Evolutionary conservation across 148 eudicot genomes (phyloP), one percentile per base, ranked within the genome.

Genomic region (Rheum nobile): DNA sequence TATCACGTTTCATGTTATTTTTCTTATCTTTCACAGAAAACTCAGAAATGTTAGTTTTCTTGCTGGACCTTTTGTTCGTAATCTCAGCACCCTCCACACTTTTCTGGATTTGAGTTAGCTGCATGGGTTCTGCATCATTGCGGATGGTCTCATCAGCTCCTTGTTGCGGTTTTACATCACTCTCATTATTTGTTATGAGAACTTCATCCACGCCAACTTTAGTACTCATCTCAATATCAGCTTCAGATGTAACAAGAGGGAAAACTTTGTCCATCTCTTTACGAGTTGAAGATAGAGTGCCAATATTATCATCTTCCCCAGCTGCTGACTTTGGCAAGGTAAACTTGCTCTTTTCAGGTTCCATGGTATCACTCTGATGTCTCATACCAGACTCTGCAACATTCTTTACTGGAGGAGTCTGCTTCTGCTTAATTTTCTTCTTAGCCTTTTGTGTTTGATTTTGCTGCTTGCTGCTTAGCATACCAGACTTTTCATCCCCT

Each of bases 361-460:
- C 72, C 44, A 52, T 47, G 44, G 59, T 75, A 67, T 57, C 79
- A 77, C 74, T 70, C 76, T 44, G 42, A 55, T 35, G 69, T 35
- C 17, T 73, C 32, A n/a, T 39, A 39, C 48, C 12, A 54, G n/a
- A 28, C n/a, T 61, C 67, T 61, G 19, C 11, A 29, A 61, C 26
- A 19, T 29, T 71, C 48, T 44, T 71, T 24, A 38, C 5, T 41
- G 16, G 32, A 41, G 48, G 31, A 37, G 37, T 71, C 35, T 71
- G 74, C 74, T 71, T 71, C 29, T 11, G 48, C 54, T 44, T 71
- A 24, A 16, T 34, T 32, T 65, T 65, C 70, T 65, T 65, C 39
- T 65, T 65, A 32, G 39, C 13, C 16, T 65, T 65, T 65, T 32
- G 38, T 31, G 70, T 65, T 31, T 32, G 67, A 59, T 26, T 59